Evolutionary conservation across 805 yeast genomes (phyloP).

Genomic region (Starmera quercuum): DNA sequence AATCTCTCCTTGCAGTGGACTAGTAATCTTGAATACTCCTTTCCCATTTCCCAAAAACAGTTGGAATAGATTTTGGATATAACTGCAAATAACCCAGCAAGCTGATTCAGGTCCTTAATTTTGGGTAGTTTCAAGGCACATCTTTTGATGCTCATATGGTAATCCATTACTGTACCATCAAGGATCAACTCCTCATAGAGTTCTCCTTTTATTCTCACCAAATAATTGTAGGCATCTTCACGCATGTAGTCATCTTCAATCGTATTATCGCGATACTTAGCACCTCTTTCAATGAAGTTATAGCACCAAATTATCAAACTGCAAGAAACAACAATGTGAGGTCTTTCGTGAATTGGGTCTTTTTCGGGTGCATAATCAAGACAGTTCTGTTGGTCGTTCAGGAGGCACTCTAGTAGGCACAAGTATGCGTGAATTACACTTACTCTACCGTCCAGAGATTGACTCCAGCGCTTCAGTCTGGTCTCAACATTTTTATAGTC

Average conservation of each 20-base stretch:
- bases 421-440: conserved; percentile 50
- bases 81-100: conserved; percentile 43
- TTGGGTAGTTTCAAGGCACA: conserved; percentile 4
- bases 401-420: conserved; percentile 46
- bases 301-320: conserved; percentile 37
- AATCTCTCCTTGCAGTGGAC: conserved; percentile 44
- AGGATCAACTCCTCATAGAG: conserved; percentile 16
- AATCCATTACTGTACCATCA: not conserved
- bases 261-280: conserved; percentile 5
- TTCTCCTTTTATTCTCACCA: conserved; percentile 24
- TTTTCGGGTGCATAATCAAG: conserved; percentile 37
- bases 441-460: conserved; percentile 37
- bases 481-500: conserved; percentile 38
- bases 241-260: conserved; percentile 13
- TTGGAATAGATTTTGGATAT: conserved; percentile 27
- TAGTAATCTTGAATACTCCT: conserved; percentile 41
- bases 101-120: conserved; percentile 22
- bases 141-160: conserved; percentile 6
- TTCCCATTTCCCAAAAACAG: conserved; percentile 45
- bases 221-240: conserved; percentile 23
- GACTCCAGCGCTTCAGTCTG: conserved; percentile 25
- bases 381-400: conserved; percentile 32
- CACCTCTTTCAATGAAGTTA: conserved; percentile 36
- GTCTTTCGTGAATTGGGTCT: conserved; percentile 35
- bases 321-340: conserved; percentile 17